Base-by-base conservation (phyloP, 768 basidiomycete species). In the Mrakia frigida region DNA sequence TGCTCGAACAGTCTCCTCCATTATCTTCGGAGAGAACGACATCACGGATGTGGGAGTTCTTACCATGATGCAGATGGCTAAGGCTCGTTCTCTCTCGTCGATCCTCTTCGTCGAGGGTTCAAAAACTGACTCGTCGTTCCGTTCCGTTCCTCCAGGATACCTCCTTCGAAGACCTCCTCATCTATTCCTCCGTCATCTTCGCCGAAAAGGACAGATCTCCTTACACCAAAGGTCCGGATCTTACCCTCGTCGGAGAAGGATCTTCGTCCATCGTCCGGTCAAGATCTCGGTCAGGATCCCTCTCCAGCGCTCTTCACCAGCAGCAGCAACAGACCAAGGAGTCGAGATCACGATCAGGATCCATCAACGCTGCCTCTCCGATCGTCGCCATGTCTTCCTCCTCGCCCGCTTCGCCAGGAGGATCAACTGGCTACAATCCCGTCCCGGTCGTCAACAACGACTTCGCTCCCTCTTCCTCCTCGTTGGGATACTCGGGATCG, bases 1-100 rank as follows among this genome's bases (percentile, higher is more conserved):
- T 6, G 10, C 16, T 41, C 35, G 35, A 25, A 31, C 37, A 72
- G 71, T 77, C 67, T 52, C 59, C 28, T 72, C 70, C 53, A 73
- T 78, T 16, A n/a, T 78, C 28, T 78, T 78, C n/a, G 77, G 77
- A 16, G 77, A 78, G 46, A 73, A 78, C 16, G 77, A 70, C 28
- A 37, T 74, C 23, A 74, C 53, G 9, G 77, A 78, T 18, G 67
- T 75, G 14, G 31, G 28, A 0, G n/a, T 50, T 0, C 67, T 74
- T 14, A 35, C 59, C 2, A 39, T 77, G 39, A 46, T 78, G 41
- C 72, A 73, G 41, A 25, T 35, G 28, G 46, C 67, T 25, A 78
- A 74, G 63, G 56, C n/a, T 28, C 56, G 56, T 56, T 28, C 56
- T n/a, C 9, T 14, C 6, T 56, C 56, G 0, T 56, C 56, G 4